phyloP scores from a whole-genome alignment of 371 early-diverging fungal genomes.

The Mucor saturninus region DNA sequence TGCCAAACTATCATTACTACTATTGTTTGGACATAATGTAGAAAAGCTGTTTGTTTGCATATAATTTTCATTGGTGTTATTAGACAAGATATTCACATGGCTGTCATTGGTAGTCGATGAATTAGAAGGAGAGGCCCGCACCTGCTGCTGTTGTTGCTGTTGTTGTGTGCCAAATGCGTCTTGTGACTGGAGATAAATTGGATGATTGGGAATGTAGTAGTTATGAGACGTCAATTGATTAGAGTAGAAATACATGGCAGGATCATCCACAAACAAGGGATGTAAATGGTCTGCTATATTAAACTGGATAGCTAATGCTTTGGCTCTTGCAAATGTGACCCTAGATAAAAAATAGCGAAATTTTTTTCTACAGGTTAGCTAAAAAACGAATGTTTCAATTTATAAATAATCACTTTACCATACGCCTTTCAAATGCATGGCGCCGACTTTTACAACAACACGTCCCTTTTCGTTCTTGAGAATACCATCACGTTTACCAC shows the following conservation, averaged over 20 bases:
- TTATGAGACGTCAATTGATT: slow-evolving; percentile 24
- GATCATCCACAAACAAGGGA: slow-evolving; percentile 80
- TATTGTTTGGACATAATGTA: neutral
- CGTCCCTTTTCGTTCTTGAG: slow-evolving; percentile 85
- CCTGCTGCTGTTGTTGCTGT: neutral
- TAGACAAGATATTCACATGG: neutral
- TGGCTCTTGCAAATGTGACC: slow-evolving; percentile 75
- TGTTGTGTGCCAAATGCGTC: slow-evolving; percentile 13
- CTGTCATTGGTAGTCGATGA: slow-evolving; percentile 1
- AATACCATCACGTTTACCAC: slow-evolving; percentile 87
- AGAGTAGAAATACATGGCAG: slow-evolving; percentile 48
- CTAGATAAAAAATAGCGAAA: neutral
- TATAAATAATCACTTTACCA: slow-evolving; percentile 57
- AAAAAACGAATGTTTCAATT: neutral
- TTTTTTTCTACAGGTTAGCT: neutral
- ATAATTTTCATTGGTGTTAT: neutral
- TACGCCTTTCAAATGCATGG: slow-evolving; percentile 88
- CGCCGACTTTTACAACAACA: slow-evolving; percentile 85
- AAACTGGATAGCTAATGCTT: slow-evolving; percentile 68
- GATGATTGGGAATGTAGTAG: slow-evolving; percentile 26
- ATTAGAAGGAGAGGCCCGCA: slow-evolving; percentile 1
- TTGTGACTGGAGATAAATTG: slow-evolving; percentile 25
- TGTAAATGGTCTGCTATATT: slow-evolving; percentile 71
- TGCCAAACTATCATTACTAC: neutral
- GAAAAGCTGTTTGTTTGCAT: slow-evolving; percentile 3